phyloP scores from a whole-genome alignment of 768 basidiomycete genomes.

The Tylopilus plumbeoviolaceoides region DNA sequence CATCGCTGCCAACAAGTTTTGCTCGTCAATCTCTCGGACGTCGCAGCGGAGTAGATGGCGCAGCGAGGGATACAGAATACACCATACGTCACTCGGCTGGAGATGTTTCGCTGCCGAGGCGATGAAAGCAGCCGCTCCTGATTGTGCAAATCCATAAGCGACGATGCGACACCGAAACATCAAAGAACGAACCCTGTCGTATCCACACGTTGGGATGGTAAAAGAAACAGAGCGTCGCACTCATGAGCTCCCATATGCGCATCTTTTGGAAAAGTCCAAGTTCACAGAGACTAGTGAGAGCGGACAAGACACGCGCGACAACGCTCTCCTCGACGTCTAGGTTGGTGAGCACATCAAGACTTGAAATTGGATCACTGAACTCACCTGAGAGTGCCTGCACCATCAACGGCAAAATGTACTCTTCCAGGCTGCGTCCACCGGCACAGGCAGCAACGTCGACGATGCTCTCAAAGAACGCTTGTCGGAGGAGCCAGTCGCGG shows the following conservation, averaged over 20 bases:
- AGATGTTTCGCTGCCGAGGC: constrained; percentile 81
- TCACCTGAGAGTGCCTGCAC: constrained; percentile 89
- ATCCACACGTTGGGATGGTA: constrained; percentile 98
- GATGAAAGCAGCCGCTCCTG: constrained; percentile 86
- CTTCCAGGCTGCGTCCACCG: constrained; percentile 86
- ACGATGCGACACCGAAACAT: background rate
- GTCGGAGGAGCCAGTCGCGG: constrained; percentile 86
- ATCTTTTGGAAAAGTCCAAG: constrained; percentile 89
- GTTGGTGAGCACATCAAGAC: constrained; percentile 4
- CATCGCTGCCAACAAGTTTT: constrained; percentile 68
- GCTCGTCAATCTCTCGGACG: constrained; percentile 67
- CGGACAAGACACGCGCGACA: constrained; percentile 82
- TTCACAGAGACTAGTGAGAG: constrained; percentile 86
- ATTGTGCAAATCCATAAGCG: constrained; percentile 6
- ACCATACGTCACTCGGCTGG: constrained; percentile 90
- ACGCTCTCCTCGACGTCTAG: constrained; percentile 94
- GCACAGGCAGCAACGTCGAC: constrained; percentile 95
- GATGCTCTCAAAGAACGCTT: constrained; percentile 92
- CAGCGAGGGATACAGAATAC: constrained; percentile 90
- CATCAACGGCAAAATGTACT: constrained; percentile 97
- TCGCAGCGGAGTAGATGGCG: constrained; percentile 85
- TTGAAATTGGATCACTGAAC: constrained; percentile 11
- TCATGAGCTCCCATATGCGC: constrained; percentile 97
- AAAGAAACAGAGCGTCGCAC: constrained; percentile 79
- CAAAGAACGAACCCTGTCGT: constrained; percentile 64